These are phyloP conservation scores for Fusarium bulbicola DNA, from an alignment of 2,329 filamentous ascomycete species.

Conservation along the genomic window DNA sequence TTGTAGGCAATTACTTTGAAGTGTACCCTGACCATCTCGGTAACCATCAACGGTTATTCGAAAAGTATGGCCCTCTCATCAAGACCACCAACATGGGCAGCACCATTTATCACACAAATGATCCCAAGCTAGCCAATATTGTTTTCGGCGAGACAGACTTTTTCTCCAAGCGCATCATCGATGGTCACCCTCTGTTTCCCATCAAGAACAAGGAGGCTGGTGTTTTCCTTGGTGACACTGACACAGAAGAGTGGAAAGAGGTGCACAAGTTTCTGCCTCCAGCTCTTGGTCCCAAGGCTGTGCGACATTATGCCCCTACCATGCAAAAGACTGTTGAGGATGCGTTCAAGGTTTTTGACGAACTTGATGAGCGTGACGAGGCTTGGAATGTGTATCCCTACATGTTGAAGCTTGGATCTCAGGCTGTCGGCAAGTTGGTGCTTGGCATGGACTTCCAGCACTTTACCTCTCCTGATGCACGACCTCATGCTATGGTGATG, in stretches of 20 bases:
- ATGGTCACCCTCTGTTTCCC: slow-evolving; percentile 57
- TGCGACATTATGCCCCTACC: slow-evolving; percentile 66
- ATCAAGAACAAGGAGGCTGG: slow-evolving; percentile 55
- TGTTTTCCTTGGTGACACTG: slow-evolving; percentile 60
- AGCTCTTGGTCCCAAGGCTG: slow-evolving; percentile 66
- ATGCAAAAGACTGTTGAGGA: slow-evolving; percentile 66
- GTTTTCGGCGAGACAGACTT: slow-evolving; percentile 60
- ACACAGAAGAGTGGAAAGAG: slow-evolving; percentile 58
- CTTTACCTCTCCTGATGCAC: slow-evolving; percentile 55
- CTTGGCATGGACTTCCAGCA: slow-evolving; percentile 58
- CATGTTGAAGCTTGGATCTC: slow-evolving; percentile 60
- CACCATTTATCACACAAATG: slow-evolving; percentile 60
- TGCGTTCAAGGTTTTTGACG: slow-evolving; percentile 59
- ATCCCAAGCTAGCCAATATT: slow-evolving; percentile 56
- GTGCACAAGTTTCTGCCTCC: slow-evolving; percentile 71
- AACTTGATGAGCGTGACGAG: slow-evolving; percentile 58
- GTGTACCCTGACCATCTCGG: slow-evolving; percentile 66
- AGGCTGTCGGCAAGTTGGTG: slow-evolving; percentile 56
- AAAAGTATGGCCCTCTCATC: slow-evolving; percentile 61
- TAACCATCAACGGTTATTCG: slow-evolving; percentile 64
- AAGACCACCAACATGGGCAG: slow-evolving; percentile 62
- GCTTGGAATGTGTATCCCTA: slow-evolving; percentile 60
- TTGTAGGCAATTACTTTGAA: slow-evolving; percentile 64
- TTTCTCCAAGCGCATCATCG: slow-evolving; percentile 62
- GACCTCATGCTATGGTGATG: slow-evolving; percentile 60